Percentiles rank a stretch among this genome's conserved stretches.
Evolutionary conservation across 2,329 filamentous ascomycete genomes (phyloP).

Genomic region (Escovopsis weberi): DNA sequence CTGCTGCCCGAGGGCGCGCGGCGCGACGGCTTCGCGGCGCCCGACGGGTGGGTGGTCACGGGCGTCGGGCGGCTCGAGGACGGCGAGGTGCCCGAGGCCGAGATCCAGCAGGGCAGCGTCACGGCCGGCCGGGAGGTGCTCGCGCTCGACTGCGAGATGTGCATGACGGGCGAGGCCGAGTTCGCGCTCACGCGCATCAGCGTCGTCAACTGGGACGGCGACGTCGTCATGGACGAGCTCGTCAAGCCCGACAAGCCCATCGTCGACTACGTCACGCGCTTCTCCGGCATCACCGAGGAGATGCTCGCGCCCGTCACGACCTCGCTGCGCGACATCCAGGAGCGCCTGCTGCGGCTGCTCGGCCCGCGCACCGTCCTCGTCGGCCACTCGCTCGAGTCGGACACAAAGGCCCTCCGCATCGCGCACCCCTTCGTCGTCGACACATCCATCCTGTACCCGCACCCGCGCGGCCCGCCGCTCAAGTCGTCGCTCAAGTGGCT

Average conservation of each 20-base stretch:
- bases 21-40: constrained; percentile 34
- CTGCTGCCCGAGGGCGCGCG: constrained; percentile 47
- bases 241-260: constrained; percentile 86
- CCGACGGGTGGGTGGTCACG: constrained; percentile 74
- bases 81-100: constrained; percentile 49
- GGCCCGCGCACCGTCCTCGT: constrained; percentile 59
- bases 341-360: constrained; percentile 57
- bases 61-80: constrained; percentile 51
- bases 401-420: constrained; percentile 70
- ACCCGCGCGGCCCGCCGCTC: constrained; percentile 75
- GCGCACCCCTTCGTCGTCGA: constrained; percentile 91
- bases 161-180: constrained; percentile 64
- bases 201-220: constrained; percentile 72
- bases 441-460: constrained; percentile 78
- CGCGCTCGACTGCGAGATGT: constrained; percentile 95
- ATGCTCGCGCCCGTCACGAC: constrained; percentile 77
- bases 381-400: constrained; percentile 70
- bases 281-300: constrained; percentile 80
- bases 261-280: constrained; percentile 79
- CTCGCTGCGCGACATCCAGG: constrained; percentile 68
- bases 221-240: constrained; percentile 71
- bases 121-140: constrained; percentile 68
- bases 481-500: constrained; percentile 89
- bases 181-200: constrained; percentile 83
- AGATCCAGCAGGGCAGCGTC: constrained; percentile 68